These are phyloP conservation scores for Penicillium italicum DNA, from an alignment of 2,329 filamentous ascomycete species.

Conservation along the genomic window DNA sequence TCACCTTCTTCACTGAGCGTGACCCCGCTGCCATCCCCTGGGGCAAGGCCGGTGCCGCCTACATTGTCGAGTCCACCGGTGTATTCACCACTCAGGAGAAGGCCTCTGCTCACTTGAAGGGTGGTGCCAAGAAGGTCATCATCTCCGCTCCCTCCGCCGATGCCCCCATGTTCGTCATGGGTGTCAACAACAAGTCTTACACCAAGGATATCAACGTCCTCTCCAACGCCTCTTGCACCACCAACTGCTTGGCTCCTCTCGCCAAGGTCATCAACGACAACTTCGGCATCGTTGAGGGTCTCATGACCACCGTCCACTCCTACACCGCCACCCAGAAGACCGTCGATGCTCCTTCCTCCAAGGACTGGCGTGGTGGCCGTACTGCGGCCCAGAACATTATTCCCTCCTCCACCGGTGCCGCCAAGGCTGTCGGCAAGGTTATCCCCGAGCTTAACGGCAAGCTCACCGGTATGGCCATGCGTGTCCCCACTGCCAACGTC, in stretches of 20 bases:
- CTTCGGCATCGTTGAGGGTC: constrained; percentile 94
- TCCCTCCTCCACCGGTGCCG: constrained; percentile 96
- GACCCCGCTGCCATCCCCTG: constrained; percentile 90
- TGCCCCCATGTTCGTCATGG: constrained; percentile 99
- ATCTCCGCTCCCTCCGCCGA: constrained; percentile 61
- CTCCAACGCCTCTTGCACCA: constrained; percentile 99
- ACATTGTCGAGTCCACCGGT: constrained; percentile 97
- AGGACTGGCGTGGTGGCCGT: constrained; percentile 99
- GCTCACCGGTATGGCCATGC: constrained; percentile 99
- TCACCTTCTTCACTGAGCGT: constrained; percentile 91
- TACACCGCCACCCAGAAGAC: constrained; percentile 99
- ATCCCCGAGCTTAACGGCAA: constrained; percentile 98
- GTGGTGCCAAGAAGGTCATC: constrained; percentile 96
- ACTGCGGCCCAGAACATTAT: constrained; percentile 99
- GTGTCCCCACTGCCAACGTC: constrained; percentile 97
- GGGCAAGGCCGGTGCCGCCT: constrained; percentile 79
- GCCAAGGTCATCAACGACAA: constrained; percentile 99
- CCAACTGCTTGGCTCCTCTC: constrained; percentile 98
- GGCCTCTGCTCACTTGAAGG: constrained; percentile 89
- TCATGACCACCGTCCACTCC: constrained; percentile 99
- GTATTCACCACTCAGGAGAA: constrained; percentile 99
- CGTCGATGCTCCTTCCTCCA: constrained; percentile 92
- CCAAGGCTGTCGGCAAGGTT: constrained; percentile 99
- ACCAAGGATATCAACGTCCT: constrained; percentile 86
- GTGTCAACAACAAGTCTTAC: constrained; percentile 95